phyloP scores from a whole-genome alignment of 352 stramenopile species.

The Pythium oligandrum region DNA sequence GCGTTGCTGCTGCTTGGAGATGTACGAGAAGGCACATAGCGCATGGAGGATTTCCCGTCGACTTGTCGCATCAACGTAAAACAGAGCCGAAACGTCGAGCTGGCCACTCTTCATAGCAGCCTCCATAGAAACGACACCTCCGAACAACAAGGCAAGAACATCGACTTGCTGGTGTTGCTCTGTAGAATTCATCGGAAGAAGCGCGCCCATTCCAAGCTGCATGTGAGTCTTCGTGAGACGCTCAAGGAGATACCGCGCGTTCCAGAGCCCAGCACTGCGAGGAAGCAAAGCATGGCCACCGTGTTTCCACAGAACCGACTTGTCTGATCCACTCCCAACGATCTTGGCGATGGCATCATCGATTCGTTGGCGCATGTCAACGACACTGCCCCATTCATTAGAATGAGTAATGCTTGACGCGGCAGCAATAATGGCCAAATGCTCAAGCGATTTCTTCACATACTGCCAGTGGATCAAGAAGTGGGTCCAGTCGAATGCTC shows the following conservation, averaged over 20 bases:
- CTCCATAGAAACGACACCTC: slow-evolving; percentile 67
- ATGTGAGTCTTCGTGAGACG: slow-evolving; percentile 37
- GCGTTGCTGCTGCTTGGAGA: slow-evolving; percentile 50
- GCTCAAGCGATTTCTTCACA: slow-evolving; percentile 52
- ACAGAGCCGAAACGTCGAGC: slow-evolving; percentile 68
- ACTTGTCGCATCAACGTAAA: slow-evolving; percentile 59
- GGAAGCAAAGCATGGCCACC: slow-evolving; percentile 83
- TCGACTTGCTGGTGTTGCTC: slow-evolving; percentile 34
- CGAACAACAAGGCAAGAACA: slow-evolving; percentile 71
- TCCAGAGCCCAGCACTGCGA: slow-evolving; percentile 56
- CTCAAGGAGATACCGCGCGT: slow-evolving; percentile 65
- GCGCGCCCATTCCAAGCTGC: slow-evolving; percentile 14
- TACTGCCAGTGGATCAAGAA: slow-evolving; percentile 84
- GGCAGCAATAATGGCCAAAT: not conserved
- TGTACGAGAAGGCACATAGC: slow-evolving; percentile 76
- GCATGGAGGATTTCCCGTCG: slow-evolving; percentile 74
- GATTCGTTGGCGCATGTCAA: slow-evolving; percentile 72
- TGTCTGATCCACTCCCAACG: slow-evolving; percentile 59
- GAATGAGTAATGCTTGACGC: not conserved
- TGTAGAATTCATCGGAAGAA: slow-evolving; percentile 23
- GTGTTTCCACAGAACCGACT: slow-evolving; percentile 91
- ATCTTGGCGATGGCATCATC: slow-evolving; percentile 62
- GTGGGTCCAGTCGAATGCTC: slow-evolving; percentile 65
- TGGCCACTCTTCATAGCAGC: slow-evolving; percentile 73
- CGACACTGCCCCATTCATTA: slow-evolving; percentile 34